Evolutionary conservation across 805 yeast species (phyloP).

Genomic region (Myxozyma nipponensis): DNA sequence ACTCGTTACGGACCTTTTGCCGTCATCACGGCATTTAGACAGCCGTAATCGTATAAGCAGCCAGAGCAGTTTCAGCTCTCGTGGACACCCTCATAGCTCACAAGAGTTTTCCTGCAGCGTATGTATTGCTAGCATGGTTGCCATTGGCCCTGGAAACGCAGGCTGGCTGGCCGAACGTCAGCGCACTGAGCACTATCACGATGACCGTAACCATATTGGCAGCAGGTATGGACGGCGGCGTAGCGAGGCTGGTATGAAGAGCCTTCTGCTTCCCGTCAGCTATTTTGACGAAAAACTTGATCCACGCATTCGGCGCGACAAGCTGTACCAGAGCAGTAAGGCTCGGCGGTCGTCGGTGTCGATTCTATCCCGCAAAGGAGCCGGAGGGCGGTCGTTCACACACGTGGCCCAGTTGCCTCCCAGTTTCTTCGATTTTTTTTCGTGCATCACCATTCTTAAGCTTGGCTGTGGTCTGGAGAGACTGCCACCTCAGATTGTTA

Average conservation of each 20-base stretch:
- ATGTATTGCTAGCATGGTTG: too few relatives aligned
- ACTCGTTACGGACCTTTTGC: too few relatives aligned
- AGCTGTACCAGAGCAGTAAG: slow-evolving; percentile 13
- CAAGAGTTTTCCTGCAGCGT: too few relatives aligned
- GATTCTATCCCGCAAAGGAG: slow-evolving; percentile 14
- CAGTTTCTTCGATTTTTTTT: slow-evolving; percentile 20
- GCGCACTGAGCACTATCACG: neutral
- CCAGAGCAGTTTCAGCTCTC: too few relatives aligned
- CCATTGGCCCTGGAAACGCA: too few relatives aligned
- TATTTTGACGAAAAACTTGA: neutral
- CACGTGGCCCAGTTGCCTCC: slow-evolving; percentile 21
- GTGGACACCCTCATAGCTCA: too few relatives aligned
- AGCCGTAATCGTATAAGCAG: too few relatives aligned
- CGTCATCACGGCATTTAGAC: too few relatives aligned
- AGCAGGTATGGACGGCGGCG: neutral
- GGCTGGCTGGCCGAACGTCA: too few relatives aligned
- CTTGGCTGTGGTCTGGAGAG: slow-evolving; percentile 20
- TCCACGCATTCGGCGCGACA: slow-evolving; percentile 1
- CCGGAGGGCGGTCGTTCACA: slow-evolving; percentile 4
- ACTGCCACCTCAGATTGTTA: slow-evolving; percentile 22
- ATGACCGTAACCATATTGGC: neutral
- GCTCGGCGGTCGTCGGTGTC: slow-evolving; percentile 7
- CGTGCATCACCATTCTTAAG: slow-evolving; percentile 13
- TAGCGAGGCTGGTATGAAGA: neutral
- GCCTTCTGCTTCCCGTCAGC: neutral